Evolutionary conservation across 129 eudicot species (phyloP), one percentile per base, ranked within the genome.

Genomic region (Artemisia argyi): DNA sequence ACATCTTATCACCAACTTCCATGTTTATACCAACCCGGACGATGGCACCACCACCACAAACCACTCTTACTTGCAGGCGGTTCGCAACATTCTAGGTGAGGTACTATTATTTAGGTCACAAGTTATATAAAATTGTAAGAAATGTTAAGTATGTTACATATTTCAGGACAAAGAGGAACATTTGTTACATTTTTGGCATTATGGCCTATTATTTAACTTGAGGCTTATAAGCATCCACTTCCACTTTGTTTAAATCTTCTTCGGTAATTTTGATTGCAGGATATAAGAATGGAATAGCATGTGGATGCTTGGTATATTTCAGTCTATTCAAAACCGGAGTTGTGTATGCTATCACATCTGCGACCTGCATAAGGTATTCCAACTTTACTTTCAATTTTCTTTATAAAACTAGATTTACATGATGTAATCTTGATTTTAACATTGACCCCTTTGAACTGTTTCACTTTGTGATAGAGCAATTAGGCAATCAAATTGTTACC

Each of bases 401-500:
- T 35, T 35, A 35, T 35, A 6, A 0, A 35, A 1, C 0, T 35
- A 35, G 0, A 35, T 35, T 35, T 35, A 35, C 44, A 0, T 42
- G 57, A 65, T 69, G 71, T 50, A n/a, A 63, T 69, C 28, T 65
- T 71, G 70, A 64, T 8, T 20, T 14, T 75, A 26, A 48, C 44
- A 56, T 26, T 32, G 42, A 7, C 68, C 9, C 10, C 1, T 47
- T 48, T 22, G 24, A 18, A 17, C 16, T 15, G 35, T 53, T 17
- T 58, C 50, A 53, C 50, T 63, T 53, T 75, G 19, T 76, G 73
- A 76, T 96, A 94, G 98, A 72, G 97, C 97, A 62, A 90, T 94
- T 66, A 88, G 75, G 73, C 84, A 83, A 73, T 85, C 97, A 16
- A 94, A 90, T 50, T 94, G 97, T 67, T 90, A 80, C 81, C 98